Evolutionary conservation across 2,329 filamentous ascomycete species (phyloP), one percentile per base, ranked within the genome.

Genomic region (Rhinocladiella similis): DNA sequence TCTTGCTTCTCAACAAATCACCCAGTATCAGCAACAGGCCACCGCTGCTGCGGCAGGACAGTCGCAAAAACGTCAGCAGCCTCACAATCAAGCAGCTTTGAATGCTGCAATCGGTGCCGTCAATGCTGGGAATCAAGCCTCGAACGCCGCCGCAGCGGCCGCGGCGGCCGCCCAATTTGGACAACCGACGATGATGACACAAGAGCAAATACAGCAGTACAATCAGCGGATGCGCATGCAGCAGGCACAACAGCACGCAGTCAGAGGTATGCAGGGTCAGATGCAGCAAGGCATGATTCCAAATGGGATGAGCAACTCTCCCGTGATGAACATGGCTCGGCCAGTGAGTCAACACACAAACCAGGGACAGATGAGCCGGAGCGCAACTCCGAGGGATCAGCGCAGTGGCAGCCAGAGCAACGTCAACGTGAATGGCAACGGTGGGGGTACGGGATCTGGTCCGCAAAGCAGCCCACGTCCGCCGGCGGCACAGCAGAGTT

Each of bases 161-260:
- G 56, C 58, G 2, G 50, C 61, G 2, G 56, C 53, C 5, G 53
- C 54, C 5, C 54, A 58, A 22, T 60, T 63, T 47, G 64, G 70
- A 9, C 65, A 72, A 41, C 71, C 70, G 25, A 64, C 63, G 27
- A 68, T 73, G 63, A 73, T 79, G 67, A 75, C 77, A 56, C 74
- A 73, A 25, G 72, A 75, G 51, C 78, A 80, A 61, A 68, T 76
- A 19, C 78, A 80, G 62, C 71, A 76, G 16, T 81, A 78, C 63
- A 79, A 79, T 35, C 78, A 79, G n/a, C 76, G 80, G 71, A 75
- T 82, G 72, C 74, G 78, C 39, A 76, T 78, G 49, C 75, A 80
- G 29, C 80, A 81, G 62, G 67, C 71, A 16, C 69, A 70, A 35
- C 77, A 75, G 59, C 73, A 71, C 54, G 60, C 60, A 19, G 54